Conservation (phyloP, 495 filamentous ascomycete genomes). For the Daldinia grandis region DNA sequence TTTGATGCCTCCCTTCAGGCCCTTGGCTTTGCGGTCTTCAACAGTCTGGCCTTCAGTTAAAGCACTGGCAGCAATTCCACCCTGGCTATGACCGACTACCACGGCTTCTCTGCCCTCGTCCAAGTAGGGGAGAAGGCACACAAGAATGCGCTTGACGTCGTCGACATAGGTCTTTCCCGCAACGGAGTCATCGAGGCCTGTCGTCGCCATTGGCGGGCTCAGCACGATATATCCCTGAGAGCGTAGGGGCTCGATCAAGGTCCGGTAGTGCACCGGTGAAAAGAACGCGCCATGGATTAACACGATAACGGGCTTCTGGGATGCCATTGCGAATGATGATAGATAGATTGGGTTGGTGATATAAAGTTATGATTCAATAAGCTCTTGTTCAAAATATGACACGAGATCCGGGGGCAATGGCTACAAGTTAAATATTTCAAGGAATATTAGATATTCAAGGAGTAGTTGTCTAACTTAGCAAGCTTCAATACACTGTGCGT, state of each 20-base stretch:
- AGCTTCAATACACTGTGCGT: neutral
- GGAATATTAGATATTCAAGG: neutral
- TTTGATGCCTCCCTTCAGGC: constrained; percentile 46
- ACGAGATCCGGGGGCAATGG: neutral
- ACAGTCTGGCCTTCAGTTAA: constrained; percentile 41
- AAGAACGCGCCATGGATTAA: constrained; percentile 60
- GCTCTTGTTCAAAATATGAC: neutral
- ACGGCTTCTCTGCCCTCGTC: constrained; percentile 44
- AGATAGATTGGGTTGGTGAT: neutral
- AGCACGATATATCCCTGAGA: constrained; percentile 49
- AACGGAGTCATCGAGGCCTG: constrained; percentile 29
- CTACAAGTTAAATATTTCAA: constrained; percentile 14
- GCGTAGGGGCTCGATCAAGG: constrained; percentile 47
- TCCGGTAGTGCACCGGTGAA: constrained; percentile 51
- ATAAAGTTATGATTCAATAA: neutral
- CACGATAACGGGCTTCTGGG: constrained; percentile 50
- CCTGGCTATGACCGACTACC: constrained; percentile 44
- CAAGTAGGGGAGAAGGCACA: constrained; percentile 26
- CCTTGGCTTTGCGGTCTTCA: constrained; percentile 46
- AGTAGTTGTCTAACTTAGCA: neutral
- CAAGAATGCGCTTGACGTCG: constrained; percentile 34
- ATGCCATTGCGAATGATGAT: constrained; percentile 27
- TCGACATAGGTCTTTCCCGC: constrained; percentile 36
- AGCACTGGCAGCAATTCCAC: constrained; percentile 40
- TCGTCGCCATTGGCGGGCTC: constrained; percentile 29